A percentile compares a stretch with the other conserved stretches of the same genome.
phyloP scores from a whole-genome alignment of 2,329 filamentous ascomycete species.

The Trichoderma oligosporum region DNA sequence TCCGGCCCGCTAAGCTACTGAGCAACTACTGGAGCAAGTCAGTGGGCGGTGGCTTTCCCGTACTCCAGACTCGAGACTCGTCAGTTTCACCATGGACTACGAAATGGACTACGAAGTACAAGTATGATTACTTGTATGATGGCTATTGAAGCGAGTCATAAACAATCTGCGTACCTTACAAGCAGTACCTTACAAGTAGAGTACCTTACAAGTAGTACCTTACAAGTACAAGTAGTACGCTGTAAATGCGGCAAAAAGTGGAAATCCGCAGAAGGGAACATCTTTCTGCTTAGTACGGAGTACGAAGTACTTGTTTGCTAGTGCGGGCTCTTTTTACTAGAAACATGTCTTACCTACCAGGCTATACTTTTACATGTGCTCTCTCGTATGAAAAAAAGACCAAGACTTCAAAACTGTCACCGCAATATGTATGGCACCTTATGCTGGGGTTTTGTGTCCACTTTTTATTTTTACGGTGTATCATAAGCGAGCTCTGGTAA shows the following conservation, averaged over 20 bases:
- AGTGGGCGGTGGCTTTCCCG: constrained; percentile 11
- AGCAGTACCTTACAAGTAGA: no score
- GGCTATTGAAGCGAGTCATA: constrained; percentile 1
- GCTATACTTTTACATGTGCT: not conserved
- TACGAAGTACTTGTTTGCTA: no score
- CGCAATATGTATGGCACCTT: constrained; percentile 5
- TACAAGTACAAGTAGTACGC: no score
- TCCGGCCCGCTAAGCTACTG: constrained; percentile 20
- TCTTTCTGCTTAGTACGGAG: no score
- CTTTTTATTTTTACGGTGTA: constrained; percentile 14
- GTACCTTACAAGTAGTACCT: no score
- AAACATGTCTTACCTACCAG: not conserved
- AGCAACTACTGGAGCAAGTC: not conserved
- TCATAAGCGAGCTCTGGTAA: constrained; percentile 12
- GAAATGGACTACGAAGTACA: no score
- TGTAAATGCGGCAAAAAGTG: constrained; percentile 13
- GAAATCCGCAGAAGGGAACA: not conserved
- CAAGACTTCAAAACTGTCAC: not conserved
- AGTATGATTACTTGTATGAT: no score
- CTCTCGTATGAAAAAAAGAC: not conserved
- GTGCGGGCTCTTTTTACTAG: not conserved
- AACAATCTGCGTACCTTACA: no score
- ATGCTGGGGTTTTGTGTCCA: not conserved
- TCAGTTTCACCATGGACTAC: constrained; percentile 12
- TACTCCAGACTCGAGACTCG: not conserved